Evolutionary conservation across 192 early-diverging fungal species (phyloP), one percentile per base, ranked within the genome.

Genomic region (Coemansia sp.): DNA sequence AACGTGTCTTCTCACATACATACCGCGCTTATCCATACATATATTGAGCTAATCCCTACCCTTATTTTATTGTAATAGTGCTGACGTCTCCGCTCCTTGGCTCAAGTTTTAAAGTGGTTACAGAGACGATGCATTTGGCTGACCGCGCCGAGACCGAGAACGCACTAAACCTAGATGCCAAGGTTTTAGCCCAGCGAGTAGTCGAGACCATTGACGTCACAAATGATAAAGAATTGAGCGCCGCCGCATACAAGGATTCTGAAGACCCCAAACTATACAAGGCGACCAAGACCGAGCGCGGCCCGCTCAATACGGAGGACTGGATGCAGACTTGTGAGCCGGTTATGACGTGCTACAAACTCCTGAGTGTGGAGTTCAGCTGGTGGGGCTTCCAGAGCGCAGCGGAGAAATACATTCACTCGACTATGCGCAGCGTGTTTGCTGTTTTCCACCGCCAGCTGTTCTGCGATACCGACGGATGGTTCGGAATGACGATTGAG

Each of bases 281-380:
- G 46, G 90, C 91, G 7, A 59, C 82, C 29, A 90, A 90, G 82
- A 87, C 91, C 0, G 84, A 85, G 4, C 88, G 91, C 68, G 91
- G 91, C 21, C 91, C 90, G 46, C 71, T 93, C 38, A 77, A 63
- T 8, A 80, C 69, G 31, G 73, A 70, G 14, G 71, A 85, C 21
- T 93, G 91, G 91, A 80, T 69, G 58, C 72, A 89, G 67, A 87
- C 77, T 1, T 88, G 85, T 53, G 86, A 88, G 23, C 92, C 92
- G 15, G 85, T 88, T 14, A 93, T 93, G 92, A 92, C 90, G 3
- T 93, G 92, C 77, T 93, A 93, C 77, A 93, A 93, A 70, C 70
- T 93, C 36, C 87, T 92, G 3, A 90, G 87, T 11, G 89, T 88
- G 17, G 92, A 93, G 68, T 93, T 93, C 74, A 88, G 86, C 53